Evolutionary conservation across 306 rosid species (phyloP), one percentile per base, ranked within the genome.

Genomic region (Prunus padus): DNA sequence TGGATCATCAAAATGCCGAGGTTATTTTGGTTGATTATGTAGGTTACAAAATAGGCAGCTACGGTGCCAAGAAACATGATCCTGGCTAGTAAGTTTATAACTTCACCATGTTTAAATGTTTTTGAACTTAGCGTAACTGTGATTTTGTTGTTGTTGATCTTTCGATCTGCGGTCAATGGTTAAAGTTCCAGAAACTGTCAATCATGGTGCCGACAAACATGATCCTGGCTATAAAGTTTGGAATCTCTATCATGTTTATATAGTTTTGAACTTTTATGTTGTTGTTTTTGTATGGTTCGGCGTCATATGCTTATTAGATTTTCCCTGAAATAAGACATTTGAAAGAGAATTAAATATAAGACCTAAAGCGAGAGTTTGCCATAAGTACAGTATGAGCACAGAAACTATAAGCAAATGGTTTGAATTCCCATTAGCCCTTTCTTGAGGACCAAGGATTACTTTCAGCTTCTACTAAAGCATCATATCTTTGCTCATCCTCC

Each of bases 1-100:
- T 74, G 84, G 87, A 75, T 86, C 88, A 10, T 52, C 79, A 47
- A 86, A 78, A 64, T 90, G 92, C 79, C 78, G 87, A 42, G 90
- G 86, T 83, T 88, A 76, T 76, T 86, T 88, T 75, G 86, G 86
- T 77, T 89, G 79, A 82, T 76, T 11, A 57, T 81, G 54, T 78
- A n/a, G 63, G 67, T 31, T 78, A 66, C 73, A 54, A 68, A 12
- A 4, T 70, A 50, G 64, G 57, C 49, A 42, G 11, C 59, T 80
- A 22, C 78, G 65, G 65, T 76, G 72, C 79, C 67, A 56, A 77
- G 64, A 75, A 77, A 79, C 60, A 42, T 40, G 44, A 65, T 80
- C 78, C 62, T 51, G 79, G 67, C 60, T 64, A 61, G 60, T 46
- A 44, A 16, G 67, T 60, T 30, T 59, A 30, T 56, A 73, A 44